A percentile compares a stretch with the other conserved stretches of the same genome.
Evolutionary conservation across 768 basidiomycete species (phyloP).

Genomic region (Leccinum subgranulosum): DNA sequence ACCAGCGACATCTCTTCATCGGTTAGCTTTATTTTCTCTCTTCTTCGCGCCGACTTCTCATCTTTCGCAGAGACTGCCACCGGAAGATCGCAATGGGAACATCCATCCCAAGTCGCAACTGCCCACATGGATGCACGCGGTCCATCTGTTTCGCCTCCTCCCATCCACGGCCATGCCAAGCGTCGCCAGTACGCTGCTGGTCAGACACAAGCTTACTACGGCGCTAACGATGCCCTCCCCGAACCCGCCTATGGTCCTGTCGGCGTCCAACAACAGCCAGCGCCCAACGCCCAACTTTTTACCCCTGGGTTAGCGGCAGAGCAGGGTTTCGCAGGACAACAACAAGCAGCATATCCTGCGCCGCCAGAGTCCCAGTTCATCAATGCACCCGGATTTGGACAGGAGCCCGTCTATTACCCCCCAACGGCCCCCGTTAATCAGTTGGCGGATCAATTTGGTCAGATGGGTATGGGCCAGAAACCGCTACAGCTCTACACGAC

Average conservation of each 20-base stretch:
- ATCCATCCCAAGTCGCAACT: conserved; percentile 45
- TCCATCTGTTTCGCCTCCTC: conserved; percentile 43
- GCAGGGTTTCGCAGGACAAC: conserved; percentile 64
- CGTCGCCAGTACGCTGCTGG: conserved; percentile 93
- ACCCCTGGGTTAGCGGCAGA: conserved; percentile 80
- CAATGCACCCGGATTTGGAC: conserved; percentile 42
- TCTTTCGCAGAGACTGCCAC: conserved; percentile 68
- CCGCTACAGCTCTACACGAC: conserved; percentile 78
- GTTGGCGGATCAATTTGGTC: conserved; percentile 80
- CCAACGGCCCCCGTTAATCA: conserved; percentile 48
- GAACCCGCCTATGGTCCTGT: conserved; percentile 43
- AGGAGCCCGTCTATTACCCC: conserved; percentile 39
- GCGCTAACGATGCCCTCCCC: conserved; percentile 41
- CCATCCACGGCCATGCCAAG: conserved; percentile 48
- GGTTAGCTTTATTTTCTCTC: conserved; percentile 50
- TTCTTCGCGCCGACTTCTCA: conserved; percentile 8
- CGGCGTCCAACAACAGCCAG: conserved; percentile 38
- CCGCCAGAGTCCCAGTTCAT: conserved; percentile 45
- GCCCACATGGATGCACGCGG: conserved; percentile 40
- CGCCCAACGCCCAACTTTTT: conserved; percentile 57
- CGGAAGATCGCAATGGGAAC: conserved; percentile 88
- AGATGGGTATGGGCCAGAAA: conserved; percentile 86
- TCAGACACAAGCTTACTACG: conserved; percentile 88
- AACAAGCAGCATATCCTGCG: conserved; percentile 52
- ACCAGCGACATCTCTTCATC: conserved; percentile 86